Base-by-base conservation (phyloP, 495 filamentous ascomycete genomes). In the Aspergillus ellipticus region DNA sequence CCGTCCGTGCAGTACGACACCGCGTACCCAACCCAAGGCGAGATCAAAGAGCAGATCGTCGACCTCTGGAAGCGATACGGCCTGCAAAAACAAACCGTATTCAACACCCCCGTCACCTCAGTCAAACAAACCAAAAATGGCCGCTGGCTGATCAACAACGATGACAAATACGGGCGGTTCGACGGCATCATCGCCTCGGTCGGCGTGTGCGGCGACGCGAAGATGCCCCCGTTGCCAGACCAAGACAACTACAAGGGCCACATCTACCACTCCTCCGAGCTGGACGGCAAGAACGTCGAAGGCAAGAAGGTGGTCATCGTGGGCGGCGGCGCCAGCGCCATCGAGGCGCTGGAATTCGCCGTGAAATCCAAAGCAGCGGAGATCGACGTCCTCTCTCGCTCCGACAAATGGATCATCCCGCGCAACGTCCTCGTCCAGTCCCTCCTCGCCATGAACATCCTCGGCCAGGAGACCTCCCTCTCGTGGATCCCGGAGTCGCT, bases 341-440 rank as follows among this genome's bases (percentile, higher is more conserved):
- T 94, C 11, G 90, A 96, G 70, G 89, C 88, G 0, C 73, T 94
- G 22, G 89, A 96, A 58, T 94, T 90, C 59, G 89, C 87, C 7
- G 80, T 86, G 17, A 70, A 82, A 45, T 80, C 83, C 39, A 79
- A 82, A 2, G 89, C 89, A 0, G 72, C 71, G 6, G 83, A 86
- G 58, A 85, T 88, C 1, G 84, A 86, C 57, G 83, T 96, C 16
- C 78, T 94, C 5, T 84, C 89, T 1, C 81, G 90, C 15, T 86
- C 82, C 21, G 90, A 94, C 63, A 94, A 94, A 73, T 94, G 90
- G 90, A 86, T 94, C 50, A 92, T 94, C 52, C 90, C 89, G 3
- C 83, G 90, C 13, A 91, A 92, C 59, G 73, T 87, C 3, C 37
- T 93, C 13, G 75, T 92, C 29, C 87, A 94, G 65, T 77, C 84